Base-by-base conservation (phyloP, 768 basidiomycete species). In the Auricularia sp. region DNA sequence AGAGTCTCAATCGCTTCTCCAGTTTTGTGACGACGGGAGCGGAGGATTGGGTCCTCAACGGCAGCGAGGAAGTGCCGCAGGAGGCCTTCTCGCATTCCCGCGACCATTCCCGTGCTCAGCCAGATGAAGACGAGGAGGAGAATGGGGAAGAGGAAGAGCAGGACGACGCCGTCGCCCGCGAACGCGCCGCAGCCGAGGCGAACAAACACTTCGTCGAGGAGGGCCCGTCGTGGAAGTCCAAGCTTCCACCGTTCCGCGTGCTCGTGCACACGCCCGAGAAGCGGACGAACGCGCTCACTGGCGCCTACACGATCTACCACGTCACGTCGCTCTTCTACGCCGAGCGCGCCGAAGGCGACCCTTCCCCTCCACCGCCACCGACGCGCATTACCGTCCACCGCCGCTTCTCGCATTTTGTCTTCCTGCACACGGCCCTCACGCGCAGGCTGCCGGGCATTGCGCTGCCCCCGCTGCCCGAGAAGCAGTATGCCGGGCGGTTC, bases 21-120 rank as follows among this genome's bases (percentile, higher is more conserved):
- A 87, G 81, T 64, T 93, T 92, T 72, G 90, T 93, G 14, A 90
- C 88, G 6, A 90, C 87, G 65, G 91, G 91, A 42, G 91, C 91
- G 10, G 91, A 93, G 73, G 86, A 87, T 62, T 93, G 86, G 77
- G 81, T 92, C 7, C 80, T 92, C n/a, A 83, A 87, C 62, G 91
- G 91, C 3, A 78, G 75, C 34, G 73, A 64, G 24, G 35, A 29
- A 8, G 54, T 64, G 14, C 66, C 63, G 29, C 6, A 47, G 11
- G 63, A 67, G 33, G 56, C 66, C 1, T 67, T 64, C 35, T 37
- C 39, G 21, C 24, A 47, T 51, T 51, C 47, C 18, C 47, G 47
- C 11, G 47, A 51, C 16, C 47, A 51, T 51, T 51, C 47, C 6
- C 47, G 62, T 29, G 21, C 47, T 61, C 36, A 45, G 36, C n/a